These are phyloP conservation scores for Podospora sp. DNA, from an alignment of 495 filamentous ascomycete species.

Conservation along the genomic window DNA sequence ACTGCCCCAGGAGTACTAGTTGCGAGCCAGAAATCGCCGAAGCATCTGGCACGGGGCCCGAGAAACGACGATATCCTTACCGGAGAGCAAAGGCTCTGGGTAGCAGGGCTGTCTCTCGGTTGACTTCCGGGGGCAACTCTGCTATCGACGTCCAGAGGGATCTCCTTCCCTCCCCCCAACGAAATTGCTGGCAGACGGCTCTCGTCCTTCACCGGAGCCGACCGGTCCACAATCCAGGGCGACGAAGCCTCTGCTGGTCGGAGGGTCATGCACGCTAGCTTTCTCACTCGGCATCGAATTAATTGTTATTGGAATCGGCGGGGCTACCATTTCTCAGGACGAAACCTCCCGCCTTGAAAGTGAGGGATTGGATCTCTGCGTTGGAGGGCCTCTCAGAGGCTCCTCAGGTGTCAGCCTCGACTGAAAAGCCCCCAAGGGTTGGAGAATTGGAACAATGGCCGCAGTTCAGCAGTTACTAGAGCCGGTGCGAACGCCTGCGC, in stretches of 20 bases:
- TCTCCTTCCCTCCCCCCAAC: neutral
- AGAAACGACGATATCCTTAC: neutral
- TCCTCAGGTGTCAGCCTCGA: neutral
- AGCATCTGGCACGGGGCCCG: neutral
- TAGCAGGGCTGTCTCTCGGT: too few species aligned
- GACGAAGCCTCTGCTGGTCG: slow-evolving; percentile 18
- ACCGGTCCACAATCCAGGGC: neutral
- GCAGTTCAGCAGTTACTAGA: slow-evolving; percentile 42
- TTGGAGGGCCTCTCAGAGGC: neutral
- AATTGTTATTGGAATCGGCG: slow-evolving; percentile 18
- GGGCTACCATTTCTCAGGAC: neutral
- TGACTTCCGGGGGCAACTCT: neutral
- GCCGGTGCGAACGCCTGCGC: slow-evolving; percentile 37
- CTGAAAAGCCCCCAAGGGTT: neutral
- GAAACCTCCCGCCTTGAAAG: neutral
- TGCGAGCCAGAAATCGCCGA: neutral
- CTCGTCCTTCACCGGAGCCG: neutral
- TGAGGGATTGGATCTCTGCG: neutral
- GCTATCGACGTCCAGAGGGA: neutral
- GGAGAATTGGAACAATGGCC: slow-evolving; percentile 21
- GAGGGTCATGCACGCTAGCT: slow-evolving; percentile 30
- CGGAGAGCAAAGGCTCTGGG: neutral
- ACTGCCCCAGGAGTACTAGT: neutral
- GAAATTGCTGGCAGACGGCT: neutral
- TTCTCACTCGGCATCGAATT: slow-evolving; percentile 14